Conservation (phyloP, 176 grass and related monocot genomes). For the Avena sativa region DNA sequence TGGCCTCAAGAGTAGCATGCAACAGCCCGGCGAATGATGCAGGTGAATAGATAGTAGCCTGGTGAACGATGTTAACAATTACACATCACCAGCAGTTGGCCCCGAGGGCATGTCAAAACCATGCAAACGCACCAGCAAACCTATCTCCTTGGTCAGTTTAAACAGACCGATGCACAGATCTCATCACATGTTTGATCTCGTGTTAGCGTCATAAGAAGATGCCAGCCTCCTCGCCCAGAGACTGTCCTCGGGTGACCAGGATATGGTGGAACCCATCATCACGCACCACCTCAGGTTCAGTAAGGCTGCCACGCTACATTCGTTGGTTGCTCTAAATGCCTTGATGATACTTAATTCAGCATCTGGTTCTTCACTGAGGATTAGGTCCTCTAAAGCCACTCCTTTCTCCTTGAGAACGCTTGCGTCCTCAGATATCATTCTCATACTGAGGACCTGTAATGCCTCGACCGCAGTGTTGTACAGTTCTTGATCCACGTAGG, state of each 20-base stretch:
- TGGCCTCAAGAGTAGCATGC: background rate
- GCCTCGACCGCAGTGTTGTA: constrained; percentile 69
- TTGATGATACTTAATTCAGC: constrained; percentile 65
- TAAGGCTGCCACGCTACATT: constrained; percentile 63
- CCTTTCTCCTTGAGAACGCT: constrained; percentile 55
- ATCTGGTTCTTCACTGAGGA: constrained; percentile 75
- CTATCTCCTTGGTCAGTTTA: background rate
- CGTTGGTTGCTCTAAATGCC: constrained; percentile 54
- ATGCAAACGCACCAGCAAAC: background rate
- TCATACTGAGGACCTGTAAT: constrained; percentile 79
- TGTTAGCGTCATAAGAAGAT: constrained; percentile 56
- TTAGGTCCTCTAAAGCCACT: constrained; percentile 65
- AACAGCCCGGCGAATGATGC: background rate
- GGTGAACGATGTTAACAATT: background rate
- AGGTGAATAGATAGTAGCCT: background rate
- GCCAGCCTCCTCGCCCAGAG: constrained; percentile 75
- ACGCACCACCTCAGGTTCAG: constrained; percentile 83
- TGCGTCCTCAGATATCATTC: constrained; percentile 70
- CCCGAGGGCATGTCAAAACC: background rate
- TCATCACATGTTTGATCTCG: constrained; percentile 41
- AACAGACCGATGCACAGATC: background rate
- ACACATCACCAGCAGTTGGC: background rate
- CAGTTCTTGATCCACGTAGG: constrained; percentile 60
- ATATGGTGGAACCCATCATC: constrained; percentile 66
- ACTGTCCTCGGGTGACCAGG: constrained; percentile 75